Evolutionary conservation across 208 protist species (phyloP), one percentile per base, ranked within the genome.

Genomic region (Wallacemonas sp.): DNA sequence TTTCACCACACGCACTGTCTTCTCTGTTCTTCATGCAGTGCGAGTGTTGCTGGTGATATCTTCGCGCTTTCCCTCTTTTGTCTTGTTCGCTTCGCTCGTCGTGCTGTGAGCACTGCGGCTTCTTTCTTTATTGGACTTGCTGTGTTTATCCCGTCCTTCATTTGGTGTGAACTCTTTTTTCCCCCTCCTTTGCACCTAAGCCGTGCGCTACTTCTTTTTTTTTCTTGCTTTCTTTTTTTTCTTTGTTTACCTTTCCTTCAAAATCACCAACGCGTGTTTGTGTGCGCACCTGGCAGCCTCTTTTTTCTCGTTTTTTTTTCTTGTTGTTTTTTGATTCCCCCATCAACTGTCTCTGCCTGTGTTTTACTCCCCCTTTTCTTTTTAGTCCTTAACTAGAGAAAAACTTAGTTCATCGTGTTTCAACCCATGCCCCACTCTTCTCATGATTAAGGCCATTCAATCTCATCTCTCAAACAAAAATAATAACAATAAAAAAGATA

Each of bases 151-250:
- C 12, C 30, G 6, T 66, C 21, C 3, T 56, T 56, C n/a, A n/a
- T n/a, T n/a, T n/a, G n/a, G n/a, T n/a, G 6, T 41, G 36, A 41
- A 41, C 9, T 41, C 36, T 14, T 41, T 14, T 14, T 14, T 41
- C 36, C 36, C 12, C 30, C 2, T 66, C 21, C 3, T 56, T 56
- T 36, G 46, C 55, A 27, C 21, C 4, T 49, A 47, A 4, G 4
- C 22, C 31, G 5, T 55, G 8, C 39, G n/a, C n/a, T n/a, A n/a
- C 28, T 56, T 56, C 30, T 6, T 56, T 30, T 56, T n/a, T 56
- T 36, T 56, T 56, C 12, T 56, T 5, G 26, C 30, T 56, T 66
- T 56, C 19, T 66, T 66, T 54, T 56, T 46, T 66, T 54, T 66
- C 28, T 8, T 15, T 30, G 30, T 19, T 5, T 36, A 47, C 21